These are phyloP conservation scores for Nemophila menziesii DNA, from an alignment of 257 asterid genomes.

Conservation along the genomic window DNA sequence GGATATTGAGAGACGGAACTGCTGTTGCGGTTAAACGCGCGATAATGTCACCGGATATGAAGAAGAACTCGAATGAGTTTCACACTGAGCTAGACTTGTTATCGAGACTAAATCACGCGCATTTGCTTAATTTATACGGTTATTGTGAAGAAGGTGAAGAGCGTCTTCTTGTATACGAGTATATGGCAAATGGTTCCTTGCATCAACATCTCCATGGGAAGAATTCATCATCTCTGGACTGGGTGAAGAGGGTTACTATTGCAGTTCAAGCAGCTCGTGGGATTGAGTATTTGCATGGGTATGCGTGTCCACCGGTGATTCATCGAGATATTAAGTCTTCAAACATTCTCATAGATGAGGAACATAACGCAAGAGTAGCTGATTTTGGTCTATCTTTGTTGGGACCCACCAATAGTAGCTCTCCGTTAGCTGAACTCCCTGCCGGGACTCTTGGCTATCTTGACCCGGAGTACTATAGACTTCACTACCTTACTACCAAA, in stretches of 20 bases:
- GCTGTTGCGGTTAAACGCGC: constrained; percentile 76
- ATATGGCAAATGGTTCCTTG: constrained; percentile 88
- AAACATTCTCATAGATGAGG: constrained; percentile 82
- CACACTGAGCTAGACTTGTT: constrained; percentile 81
- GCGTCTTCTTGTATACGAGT: constrained; percentile 79
- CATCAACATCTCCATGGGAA: constrained; percentile 68
- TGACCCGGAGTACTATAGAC: constrained; percentile 84
- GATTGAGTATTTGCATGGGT: constrained; percentile 79
- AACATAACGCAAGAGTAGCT: constrained; percentile 86
- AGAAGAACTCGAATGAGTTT: constrained; percentile 69
- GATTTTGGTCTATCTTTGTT: constrained; percentile 82
- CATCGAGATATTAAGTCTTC: constrained; percentile 90
- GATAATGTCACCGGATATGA: constrained; percentile 56
- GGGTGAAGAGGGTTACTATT: constrained; percentile 77
- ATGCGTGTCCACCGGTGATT: constrained; percentile 93
- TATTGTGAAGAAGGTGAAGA: constrained; percentile 84
- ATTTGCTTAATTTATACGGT: constrained; percentile 67
- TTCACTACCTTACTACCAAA: constrained; percentile 81
- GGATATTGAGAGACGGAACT: constrained; percentile 67
- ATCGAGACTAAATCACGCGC: constrained; percentile 80
- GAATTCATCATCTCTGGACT: constrained; percentile 38
- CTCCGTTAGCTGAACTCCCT: constrained; percentile 82
- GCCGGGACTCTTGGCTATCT: constrained; percentile 91
- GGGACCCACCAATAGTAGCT: constrained; percentile 80
- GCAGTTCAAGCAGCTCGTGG: constrained; percentile 95